phyloP scores from a whole-genome alignment of 371 early-diverging fungal genomes.

The Blastocladiella emersonii region DNA sequence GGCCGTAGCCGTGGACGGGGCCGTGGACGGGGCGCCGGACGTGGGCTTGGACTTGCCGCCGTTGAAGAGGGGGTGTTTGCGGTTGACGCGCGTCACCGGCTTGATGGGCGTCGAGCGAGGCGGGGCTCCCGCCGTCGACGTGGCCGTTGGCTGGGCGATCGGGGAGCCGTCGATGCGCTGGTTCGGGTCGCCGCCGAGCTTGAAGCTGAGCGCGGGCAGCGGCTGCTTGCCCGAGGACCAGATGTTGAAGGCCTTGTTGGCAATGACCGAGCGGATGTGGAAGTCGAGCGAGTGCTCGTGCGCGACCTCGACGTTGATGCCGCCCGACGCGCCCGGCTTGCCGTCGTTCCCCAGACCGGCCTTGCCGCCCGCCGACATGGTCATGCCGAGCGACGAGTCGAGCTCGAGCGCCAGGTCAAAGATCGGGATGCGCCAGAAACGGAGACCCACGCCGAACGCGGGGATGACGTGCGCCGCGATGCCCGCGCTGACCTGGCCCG shows the following conservation, averaged over 20 bases:
- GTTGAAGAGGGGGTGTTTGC: too few relatives aligned
- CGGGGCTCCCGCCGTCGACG: too few relatives aligned
- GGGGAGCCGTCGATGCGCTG: too few relatives aligned
- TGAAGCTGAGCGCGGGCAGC: too few relatives aligned
- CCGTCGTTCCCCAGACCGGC: neutral
- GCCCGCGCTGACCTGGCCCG: neutral
- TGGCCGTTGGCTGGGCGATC: too few relatives aligned
- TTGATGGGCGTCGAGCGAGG: too few relatives aligned
- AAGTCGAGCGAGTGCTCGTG: neutral
- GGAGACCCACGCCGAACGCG: neutral
- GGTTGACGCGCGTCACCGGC: too few relatives aligned
- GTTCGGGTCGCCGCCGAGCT: too few relatives aligned
- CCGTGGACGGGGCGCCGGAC: too few relatives aligned
- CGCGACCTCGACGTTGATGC: neutral
- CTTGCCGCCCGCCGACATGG: neutral
- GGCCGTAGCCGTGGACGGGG: too few relatives aligned
- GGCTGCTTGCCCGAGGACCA: neutral
- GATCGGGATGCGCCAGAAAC: neutral
- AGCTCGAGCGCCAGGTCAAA: neutral
- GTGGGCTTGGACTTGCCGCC: too few relatives aligned
- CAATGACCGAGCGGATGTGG: neutral
- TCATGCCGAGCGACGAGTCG: slow-evolving; percentile 5
- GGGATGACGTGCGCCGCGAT: slow-evolving; percentile 8
- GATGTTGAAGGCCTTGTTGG: neutral
- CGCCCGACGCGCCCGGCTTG: neutral